Percentiles rank a stretch among this genome's conserved stretches.
These are phyloP conservation scores for Taiwanofungus camphoratus DNA, from an alignment of 1,284 basidiomycete species.

Conservation along the genomic window DNA sequence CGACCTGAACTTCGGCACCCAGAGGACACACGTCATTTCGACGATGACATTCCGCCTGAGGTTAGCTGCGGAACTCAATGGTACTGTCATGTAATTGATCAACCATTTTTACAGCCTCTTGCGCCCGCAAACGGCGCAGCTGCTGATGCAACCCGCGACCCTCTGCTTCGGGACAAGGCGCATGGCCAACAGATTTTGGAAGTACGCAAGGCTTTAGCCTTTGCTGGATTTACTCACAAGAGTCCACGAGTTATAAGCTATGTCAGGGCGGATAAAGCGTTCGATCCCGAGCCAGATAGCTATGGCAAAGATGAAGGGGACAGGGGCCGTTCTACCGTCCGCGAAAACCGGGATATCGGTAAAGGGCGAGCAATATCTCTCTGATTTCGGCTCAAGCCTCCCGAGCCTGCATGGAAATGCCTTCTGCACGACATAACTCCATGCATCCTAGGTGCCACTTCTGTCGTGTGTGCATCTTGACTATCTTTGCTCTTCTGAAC, in stretches of 20 bases:
- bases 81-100: conserved; percentile 5
- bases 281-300: conserved; percentile 49
- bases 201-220: conserved; percentile 86
- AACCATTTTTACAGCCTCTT: conserved; percentile 58
- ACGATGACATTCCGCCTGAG: conserved; percentile 89
- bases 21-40: conserved; percentile 87
- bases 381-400: conserved; percentile 16
- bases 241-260: conserved; percentile 74
- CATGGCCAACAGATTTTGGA: conserved; percentile 85
- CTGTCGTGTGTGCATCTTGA: not conserved
- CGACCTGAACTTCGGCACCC: conserved; percentile 74
- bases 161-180: conserved; percentile 76
- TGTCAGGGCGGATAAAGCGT: conserved; percentile 65
- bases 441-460: conserved; percentile 7
- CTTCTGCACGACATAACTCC: conserved; percentile 13
- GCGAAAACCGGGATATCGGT: conserved; percentile 51
- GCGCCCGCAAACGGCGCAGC: conserved; percentile 84
- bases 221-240: conserved; percentile 87
- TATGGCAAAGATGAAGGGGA: conserved; percentile 43
- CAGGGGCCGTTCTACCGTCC: conserved; percentile 57
- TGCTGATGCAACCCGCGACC: conserved; percentile 81
- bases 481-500: not conserved
- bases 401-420: conserved; percentile 13
- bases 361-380: conserved; percentile 75
- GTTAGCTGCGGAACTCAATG: conserved; percentile 37